Conservation (phyloP, 2,329 filamentous ascomycete species). For the Aureobasidium sp. region DNA sequence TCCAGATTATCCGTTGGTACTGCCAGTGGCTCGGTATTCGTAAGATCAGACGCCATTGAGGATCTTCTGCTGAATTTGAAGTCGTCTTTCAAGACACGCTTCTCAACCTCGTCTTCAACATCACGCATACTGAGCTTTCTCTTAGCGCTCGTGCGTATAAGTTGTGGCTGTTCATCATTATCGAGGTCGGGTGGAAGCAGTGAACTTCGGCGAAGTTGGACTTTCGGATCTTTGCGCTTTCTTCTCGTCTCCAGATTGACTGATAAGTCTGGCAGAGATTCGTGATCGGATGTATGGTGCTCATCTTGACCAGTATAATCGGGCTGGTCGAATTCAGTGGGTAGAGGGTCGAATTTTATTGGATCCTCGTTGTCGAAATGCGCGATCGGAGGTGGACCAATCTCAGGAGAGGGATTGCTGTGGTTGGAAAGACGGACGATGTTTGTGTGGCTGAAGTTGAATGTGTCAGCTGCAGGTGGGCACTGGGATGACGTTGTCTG, state of each 20-base stretch:
- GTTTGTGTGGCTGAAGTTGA: conserved; percentile 53
- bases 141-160: conserved; percentile 45
- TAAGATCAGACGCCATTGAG: conserved; percentile 7
- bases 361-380: conserved; percentile 45
- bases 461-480: conserved; percentile 26
- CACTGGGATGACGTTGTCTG: too few relatives aligned
- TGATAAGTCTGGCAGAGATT: conserved; percentile 34
- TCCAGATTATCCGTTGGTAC: neutral
- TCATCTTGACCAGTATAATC: conserved; percentile 11
- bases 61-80: conserved; percentile 41
- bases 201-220: conserved; percentile 35
- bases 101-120: conserved; percentile 34
- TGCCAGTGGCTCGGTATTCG: neutral
- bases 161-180: conserved; percentile 25
- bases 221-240: conserved; percentile 45
- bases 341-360: conserved; percentile 36
- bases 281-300: conserved; percentile 24
- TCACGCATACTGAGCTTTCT: conserved; percentile 51
- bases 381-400: conserved; percentile 52
- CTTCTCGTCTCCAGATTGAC: conserved; percentile 47
- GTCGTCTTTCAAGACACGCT: conserved; percentile 30
- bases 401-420: conserved; percentile 57
- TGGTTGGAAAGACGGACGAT: conserved; percentile 44
- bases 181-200: conserved; percentile 34
- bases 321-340: neutral